Percentiles rank a stretch among this genome's conserved stretches.
Evolutionary conservation across 164 flowering plant genomes (phyloP).

Genomic region (Tinospora cordifolia): DNA sequence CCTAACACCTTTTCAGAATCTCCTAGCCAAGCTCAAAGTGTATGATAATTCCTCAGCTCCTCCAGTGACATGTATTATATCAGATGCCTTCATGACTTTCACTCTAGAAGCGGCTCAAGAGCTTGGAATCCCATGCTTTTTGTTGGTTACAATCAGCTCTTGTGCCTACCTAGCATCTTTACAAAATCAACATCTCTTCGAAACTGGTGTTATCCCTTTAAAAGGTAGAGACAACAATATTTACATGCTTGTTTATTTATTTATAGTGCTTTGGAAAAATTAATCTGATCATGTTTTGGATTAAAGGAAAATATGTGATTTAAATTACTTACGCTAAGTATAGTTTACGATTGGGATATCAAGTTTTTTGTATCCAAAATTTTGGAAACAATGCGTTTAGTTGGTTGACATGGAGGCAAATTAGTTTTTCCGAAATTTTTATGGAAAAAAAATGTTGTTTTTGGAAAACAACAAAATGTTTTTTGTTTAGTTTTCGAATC

Average conservation of each 20-base stretch:
- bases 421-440: no score
- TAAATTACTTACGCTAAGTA: no score
- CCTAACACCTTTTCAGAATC: slow-evolving; percentile 6
- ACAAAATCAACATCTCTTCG: neutral
- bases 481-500: neutral
- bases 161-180: slow-evolving; percentile 7
- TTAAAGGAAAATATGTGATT: no score
- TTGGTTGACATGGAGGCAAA: no score
- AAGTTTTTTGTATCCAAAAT: no score
- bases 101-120: slow-evolving; percentile 10
- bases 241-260: neutral
- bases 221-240: slow-evolving; percentile 6
- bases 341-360: no score
- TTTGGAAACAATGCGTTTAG: no score
- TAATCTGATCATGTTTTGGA: no score
- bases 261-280: neutral
- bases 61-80: slow-evolving; percentile 10
- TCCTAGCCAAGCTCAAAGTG: slow-evolving; percentile 10
- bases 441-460: no score
- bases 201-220: slow-evolving; percentile 9
- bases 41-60: neutral
- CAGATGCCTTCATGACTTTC: slow-evolving; percentile 11
- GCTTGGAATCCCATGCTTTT: slow-evolving; percentile 7
- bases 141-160: slow-evolving; percentile 15
- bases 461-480: no score